Evolutionary conservation across 148 eudicot genomes (phyloP).

Genomic region (Silene conica): DNA sequence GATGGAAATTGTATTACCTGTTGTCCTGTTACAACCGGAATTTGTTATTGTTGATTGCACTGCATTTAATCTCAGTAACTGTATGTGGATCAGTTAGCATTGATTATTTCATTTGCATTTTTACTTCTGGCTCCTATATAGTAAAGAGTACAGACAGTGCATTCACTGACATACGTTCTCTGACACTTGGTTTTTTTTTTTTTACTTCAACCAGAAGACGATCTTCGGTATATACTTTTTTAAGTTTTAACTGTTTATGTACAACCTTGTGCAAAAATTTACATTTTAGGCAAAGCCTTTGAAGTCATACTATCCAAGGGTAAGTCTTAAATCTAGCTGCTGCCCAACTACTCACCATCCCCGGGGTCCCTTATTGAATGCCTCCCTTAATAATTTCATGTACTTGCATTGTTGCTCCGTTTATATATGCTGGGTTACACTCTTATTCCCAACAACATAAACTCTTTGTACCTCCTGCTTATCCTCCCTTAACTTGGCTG

Average conservation of each 20-base stretch:
- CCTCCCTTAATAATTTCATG: slow-evolving; percentile 9
- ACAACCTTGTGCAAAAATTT: slow-evolving; percentile 3
- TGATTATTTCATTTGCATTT: not conserved
- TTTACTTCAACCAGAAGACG: not conserved
- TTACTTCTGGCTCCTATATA: not conserved
- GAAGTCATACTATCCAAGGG: slow-evolving; percentile 14
- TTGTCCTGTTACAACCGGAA: slow-evolving; percentile 1
- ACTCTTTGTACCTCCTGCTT: not conserved
- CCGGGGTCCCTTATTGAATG: slow-evolving; percentile 38
- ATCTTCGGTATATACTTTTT: not conserved
- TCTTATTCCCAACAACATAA: slow-evolving; percentile 8
- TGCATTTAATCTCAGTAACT: slow-evolving; percentile 3
- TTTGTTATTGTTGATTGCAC: not conserved
- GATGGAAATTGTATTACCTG: not conserved
- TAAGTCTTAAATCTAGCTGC: slow-evolving; percentile 14
- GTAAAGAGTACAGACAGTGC: slow-evolving; percentile 4
- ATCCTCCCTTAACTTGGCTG: not conserved
- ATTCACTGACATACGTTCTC: not conserved
- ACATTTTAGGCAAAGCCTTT: not conserved
- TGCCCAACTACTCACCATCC: slow-evolving; percentile 31
- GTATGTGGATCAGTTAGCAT: not conserved
- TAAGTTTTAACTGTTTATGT: not conserved
- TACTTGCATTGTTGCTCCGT: not conserved
- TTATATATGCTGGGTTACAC: not conserved
- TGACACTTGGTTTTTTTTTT: not conserved